These are phyloP conservation scores for Chaetothyriales sp. DNA, from an alignment of 2,329 filamentous ascomycete genomes.

Conservation along the genomic window DNA sequence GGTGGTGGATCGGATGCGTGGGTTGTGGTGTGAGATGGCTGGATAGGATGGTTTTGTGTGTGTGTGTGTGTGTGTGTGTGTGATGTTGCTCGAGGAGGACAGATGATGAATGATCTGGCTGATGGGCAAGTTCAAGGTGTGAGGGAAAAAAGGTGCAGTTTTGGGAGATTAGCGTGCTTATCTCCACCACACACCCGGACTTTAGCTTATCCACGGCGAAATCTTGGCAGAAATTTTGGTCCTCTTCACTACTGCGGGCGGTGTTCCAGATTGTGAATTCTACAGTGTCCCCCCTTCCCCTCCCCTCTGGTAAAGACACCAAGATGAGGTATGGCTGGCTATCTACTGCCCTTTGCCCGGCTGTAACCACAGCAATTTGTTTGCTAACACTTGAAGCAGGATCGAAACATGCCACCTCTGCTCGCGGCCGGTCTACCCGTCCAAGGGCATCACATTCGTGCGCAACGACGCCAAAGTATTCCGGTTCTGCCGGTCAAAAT, in stretches of 20 bases:
- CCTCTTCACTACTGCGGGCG: too few relatives aligned
- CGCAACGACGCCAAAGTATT: slow-evolving; percentile 52
- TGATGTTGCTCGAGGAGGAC: too few relatives aligned
- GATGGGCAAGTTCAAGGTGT: too few relatives aligned
- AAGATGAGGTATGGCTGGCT: not conserved
- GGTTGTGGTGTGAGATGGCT: too few relatives aligned
- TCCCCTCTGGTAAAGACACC: not conserved
- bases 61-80: too few relatives aligned
- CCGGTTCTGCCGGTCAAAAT: slow-evolving; percentile 53
- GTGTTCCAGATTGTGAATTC: too few relatives aligned
- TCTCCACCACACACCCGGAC: not conserved
- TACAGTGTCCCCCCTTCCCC: too few relatives aligned
- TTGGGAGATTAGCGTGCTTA: not conserved
- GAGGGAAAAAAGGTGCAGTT: too few relatives aligned
- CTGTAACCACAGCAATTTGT: not conserved
- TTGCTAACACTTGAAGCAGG: slow-evolving; percentile 2
- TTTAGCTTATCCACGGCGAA: slow-evolving; percentile 1
- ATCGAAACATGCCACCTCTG: slow-evolving; percentile 56
- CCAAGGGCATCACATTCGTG: slow-evolving; percentile 52
- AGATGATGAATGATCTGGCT: too few relatives aligned
- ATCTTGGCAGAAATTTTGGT: slow-evolving; percentile 1
- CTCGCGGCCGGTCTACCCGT: slow-evolving; percentile 51
- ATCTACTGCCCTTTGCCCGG: not conserved
- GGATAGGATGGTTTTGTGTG: too few relatives aligned
- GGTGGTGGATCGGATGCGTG: too few relatives aligned